Base-by-base conservation (phyloP, 2,329 filamentous ascomycete genomes). In the Xylariaceae sp. region DNA sequence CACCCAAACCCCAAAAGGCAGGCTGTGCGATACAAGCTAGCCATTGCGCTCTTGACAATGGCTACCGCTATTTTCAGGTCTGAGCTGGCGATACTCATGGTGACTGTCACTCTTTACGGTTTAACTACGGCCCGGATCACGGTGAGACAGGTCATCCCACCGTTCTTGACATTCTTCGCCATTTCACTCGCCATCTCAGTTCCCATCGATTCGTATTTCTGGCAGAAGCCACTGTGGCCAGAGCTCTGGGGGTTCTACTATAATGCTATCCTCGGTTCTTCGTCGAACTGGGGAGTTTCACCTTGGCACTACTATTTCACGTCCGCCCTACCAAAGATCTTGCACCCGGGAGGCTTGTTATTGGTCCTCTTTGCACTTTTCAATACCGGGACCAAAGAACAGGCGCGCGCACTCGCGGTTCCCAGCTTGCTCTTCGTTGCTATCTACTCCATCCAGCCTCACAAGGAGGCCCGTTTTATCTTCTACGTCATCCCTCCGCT, bases 391-490 rank as follows among this genome's bases (percentile, higher is more conserved):
- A 72, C 69, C 0, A 58, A 63, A 7, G 59, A 59, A 3, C 60
- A 64, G 4, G 67, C 70, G 0, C 56, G 63, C 12, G 64, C 68
- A 5, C 54, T 86, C 0, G 68, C 85, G 3, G 52, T 82, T 2
- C 88, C 92, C 0, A 73, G 76, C 8, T 50, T 94, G 2, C 61
- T 75, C 19, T 98, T 89, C 60, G 71, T 94, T 14, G 73, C 73
- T 4, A 62, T 94, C 30, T 97, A 95, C 69, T 95, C 88, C 47
- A 53, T 88, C 35, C 84, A 95, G 46, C 89, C 90, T 1, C 92
- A 98, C 67, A 98, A 98, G 60, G 92, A 98, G 66, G 85, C 88
- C 60, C 85, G 92, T 13, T 98, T 98, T 69, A 82, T 98, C 51
- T 80, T 97, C 54, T 97, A 97, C 64, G 73, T 79, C 36, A 72